Evolutionary conservation across 1,139 yeast species (phyloP).

Genomic region (Geotrichum aggregatum): DNA sequence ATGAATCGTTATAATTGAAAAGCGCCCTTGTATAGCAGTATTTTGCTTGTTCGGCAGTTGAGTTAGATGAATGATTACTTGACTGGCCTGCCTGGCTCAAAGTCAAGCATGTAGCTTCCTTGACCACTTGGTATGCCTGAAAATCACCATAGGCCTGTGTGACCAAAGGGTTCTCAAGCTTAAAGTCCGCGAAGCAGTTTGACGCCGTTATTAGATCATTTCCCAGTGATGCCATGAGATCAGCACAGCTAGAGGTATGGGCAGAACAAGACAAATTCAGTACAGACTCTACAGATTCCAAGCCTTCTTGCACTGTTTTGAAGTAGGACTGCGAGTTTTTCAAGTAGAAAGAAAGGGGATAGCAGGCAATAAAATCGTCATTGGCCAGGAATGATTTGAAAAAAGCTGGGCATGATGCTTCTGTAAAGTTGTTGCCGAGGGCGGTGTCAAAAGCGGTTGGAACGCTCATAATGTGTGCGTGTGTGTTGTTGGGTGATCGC

Average conservation of each 20-base stretch:
- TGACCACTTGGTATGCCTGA: conserved; percentile 30
- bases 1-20: conserved; percentile 26
- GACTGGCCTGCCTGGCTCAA: conserved; percentile 10
- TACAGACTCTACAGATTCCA: conserved; percentile 28
- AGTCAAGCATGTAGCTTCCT: conserved; percentile 33
- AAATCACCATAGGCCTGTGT: conserved; percentile 34
- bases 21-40: conserved; percentile 37
- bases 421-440: conserved; percentile 34
- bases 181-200: conserved; percentile 29
- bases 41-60: conserved; percentile 10
- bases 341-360: conserved; percentile 36
- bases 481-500: no score
- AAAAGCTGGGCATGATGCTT: conserved; percentile 31
- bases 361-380: conserved; percentile 31
- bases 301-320: conserved; percentile 30
- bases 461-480: neutral
- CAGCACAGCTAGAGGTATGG: conserved; percentile 27
- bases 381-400: conserved; percentile 31
- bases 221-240: conserved; percentile 30
- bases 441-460: conserved; percentile 37
- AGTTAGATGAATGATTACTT: neutral
- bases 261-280: conserved; percentile 33
- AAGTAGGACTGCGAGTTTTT: conserved; percentile 35
- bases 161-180: conserved; percentile 33
- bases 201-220: conserved; percentile 22